Base-by-base conservation (phyloP, 495 filamentous ascomycete genomes). In the Penicillium ochrochloron region DNA sequence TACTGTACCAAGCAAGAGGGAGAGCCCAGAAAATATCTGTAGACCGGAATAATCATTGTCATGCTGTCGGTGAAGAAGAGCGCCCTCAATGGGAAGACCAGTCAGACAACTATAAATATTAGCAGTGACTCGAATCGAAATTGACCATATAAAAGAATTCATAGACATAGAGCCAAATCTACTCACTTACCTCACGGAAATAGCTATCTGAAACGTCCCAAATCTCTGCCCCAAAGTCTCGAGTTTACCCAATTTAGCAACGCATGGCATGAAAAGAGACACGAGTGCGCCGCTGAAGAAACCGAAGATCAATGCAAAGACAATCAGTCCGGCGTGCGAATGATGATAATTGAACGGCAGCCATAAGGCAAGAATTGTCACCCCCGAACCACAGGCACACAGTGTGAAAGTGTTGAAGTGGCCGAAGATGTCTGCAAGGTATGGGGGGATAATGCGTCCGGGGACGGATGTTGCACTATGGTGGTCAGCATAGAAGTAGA, bases 21-120 rank as follows among this genome's bases (percentile, higher is more conserved):
- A 52, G 0, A 52, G 29, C 23, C 1, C 52, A 2, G 29, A 15
- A 54, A 54, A 54, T 19, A 54, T 33, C 14, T 35, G 29, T 17
- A 51, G 14, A n/a, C 57, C 46, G 1, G 31, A 27, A 14, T 59
- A 44, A 19, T 59, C 31, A 39, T 41, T 5, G 31, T 19, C 42
- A n/a, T 48, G 23, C 29, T 60, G 31, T 35, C 17, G 8, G 10
- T 23, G 48, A 10, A 51, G 34, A 29, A 62, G 44, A 17, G 60
- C 60, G 21, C 60, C 60, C 39, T 44, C 29, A 31, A 56, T 62
- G 3, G 60, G 60, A 1, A 56, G 51, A n/a, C 60, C 60, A 7
- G 51, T 62, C 9, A 62, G 27, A 15, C 29, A 39, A 39, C 59
- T 61, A 17, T 9, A n/a, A 55, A 33, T 5, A 34, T 61, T 33